These are phyloP conservation scores for Skeletonema grethae DNA, from an alignment of 108 stramenopile species.

Conservation along the genomic window DNA sequence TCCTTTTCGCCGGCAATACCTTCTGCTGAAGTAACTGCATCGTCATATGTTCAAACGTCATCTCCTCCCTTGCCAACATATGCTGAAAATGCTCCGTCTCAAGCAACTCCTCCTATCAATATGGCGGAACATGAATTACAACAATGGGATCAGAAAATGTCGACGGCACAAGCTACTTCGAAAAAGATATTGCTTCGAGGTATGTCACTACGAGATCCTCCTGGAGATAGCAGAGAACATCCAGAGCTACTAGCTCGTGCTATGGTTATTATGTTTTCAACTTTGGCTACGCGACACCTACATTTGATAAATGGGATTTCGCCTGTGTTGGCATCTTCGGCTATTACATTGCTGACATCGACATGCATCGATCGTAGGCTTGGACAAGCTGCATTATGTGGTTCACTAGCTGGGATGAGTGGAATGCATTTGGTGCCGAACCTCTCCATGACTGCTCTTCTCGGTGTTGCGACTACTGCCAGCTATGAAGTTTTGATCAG, in stretches of 20 bases:
- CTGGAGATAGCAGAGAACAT: slow-evolving; percentile 33
- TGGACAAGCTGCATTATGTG: slow-evolving; percentile 56
- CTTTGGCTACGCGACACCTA: slow-evolving; percentile 41
- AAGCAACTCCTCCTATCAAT: slow-evolving; percentile 8
- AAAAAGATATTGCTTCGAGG: slow-evolving; percentile 1
- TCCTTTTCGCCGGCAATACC: not conserved
- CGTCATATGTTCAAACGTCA: not conserved
- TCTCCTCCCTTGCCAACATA: not conserved
- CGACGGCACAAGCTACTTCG: slow-evolving; percentile 11
- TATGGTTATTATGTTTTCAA: slow-evolving; percentile 14
- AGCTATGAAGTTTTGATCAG: slow-evolving; percentile 47
- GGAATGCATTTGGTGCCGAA: slow-evolving; percentile 25
- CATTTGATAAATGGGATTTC: slow-evolving; percentile 9
- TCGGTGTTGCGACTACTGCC: slow-evolving; percentile 30
- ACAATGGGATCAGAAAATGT: slow-evolving; percentile 20
- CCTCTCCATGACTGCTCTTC: slow-evolving; percentile 4
- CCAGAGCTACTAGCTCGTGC: slow-evolving; percentile 32
- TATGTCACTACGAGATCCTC: slow-evolving; percentile 27
- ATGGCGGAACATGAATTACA: slow-evolving; percentile 5
- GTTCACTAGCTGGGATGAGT: slow-evolving; percentile 55
- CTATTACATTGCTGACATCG: slow-evolving; percentile 27
- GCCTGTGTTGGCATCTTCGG: slow-evolving; percentile 44
- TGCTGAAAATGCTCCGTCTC: not conserved
- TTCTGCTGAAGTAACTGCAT: not conserved
- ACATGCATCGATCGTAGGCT: slow-evolving; percentile 28